These are phyloP conservation scores for Leccinum variabile DNA, from an alignment of 1,284 basidiomycete species.

Conservation along the genomic window DNA sequence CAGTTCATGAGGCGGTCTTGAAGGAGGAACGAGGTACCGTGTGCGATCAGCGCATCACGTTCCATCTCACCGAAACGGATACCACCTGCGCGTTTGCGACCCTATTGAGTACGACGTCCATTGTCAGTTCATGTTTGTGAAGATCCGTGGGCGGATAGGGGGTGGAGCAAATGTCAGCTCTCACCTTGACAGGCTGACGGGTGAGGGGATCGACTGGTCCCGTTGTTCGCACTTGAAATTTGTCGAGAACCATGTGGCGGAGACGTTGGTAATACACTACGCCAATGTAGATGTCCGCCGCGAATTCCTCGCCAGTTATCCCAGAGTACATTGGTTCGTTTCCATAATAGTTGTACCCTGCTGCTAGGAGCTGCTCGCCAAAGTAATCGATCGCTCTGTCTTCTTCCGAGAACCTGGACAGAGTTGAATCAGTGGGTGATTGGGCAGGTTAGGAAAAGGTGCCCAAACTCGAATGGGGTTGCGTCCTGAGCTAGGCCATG, in stretches of 20 bases:
- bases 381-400: slow-evolving; percentile 98
- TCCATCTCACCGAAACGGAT: slow-evolving; percentile 99
- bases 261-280: slow-evolving; percentile 98
- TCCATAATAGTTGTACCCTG: slow-evolving; percentile 98
- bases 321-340: slow-evolving; percentile 99
- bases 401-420: slow-evolving; percentile 84
- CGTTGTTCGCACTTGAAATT: slow-evolving; percentile 98
- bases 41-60: slow-evolving; percentile 96
- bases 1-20: slow-evolving; percentile 99
- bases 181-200: slow-evolving; percentile 94
- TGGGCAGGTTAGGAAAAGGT: slow-evolving; percentile 1
- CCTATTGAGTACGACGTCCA: slow-evolving; percentile 48
- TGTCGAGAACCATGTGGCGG: slow-evolving; percentile 99
- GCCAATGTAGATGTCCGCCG: slow-evolving; percentile 97
- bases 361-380: slow-evolving; percentile 89
- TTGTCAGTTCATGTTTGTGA: slow-evolving; percentile 5
- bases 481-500: slow-evolving; percentile 98
- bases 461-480: slow-evolving; percentile 88
- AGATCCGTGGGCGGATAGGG: not conserved
- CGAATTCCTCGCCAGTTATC: slow-evolving; percentile 97
- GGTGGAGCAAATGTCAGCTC: slow-evolving; percentile 18
- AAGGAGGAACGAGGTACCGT: slow-evolving; percentile 96
- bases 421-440: slow-evolving; percentile 15
- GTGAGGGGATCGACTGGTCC: slow-evolving; percentile 96
- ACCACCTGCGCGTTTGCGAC: slow-evolving; percentile 96